These are phyloP conservation scores for Tuber magnatum DNA, from an alignment of 495 filamentous ascomycete species.

Conservation along the genomic window DNA sequence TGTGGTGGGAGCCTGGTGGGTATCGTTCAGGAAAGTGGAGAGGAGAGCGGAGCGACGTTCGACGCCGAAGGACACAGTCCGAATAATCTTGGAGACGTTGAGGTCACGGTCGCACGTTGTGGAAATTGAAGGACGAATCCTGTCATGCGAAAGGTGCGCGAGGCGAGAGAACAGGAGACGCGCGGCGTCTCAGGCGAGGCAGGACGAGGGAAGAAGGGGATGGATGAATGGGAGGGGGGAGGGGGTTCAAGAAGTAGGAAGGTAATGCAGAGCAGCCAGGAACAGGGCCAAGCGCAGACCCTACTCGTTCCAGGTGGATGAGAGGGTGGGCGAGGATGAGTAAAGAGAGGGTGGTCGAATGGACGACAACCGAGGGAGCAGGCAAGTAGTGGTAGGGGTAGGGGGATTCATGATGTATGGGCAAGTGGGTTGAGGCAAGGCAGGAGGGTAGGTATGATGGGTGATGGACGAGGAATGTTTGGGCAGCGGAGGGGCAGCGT, in stretches of 20 bases:
- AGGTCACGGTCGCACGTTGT: not conserved
- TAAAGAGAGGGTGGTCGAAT: not conserved
- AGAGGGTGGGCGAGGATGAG: not conserved
- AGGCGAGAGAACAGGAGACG: not conserved
- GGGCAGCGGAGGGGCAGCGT: too few species aligned
- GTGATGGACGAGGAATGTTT: not conserved
- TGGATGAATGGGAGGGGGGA: not conserved
- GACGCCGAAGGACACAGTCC: not conserved
- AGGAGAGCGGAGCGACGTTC: not conserved
- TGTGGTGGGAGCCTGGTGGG: not conserved
- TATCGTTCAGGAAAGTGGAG: not conserved
- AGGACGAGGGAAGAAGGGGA: not conserved
- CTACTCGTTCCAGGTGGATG: not conserved
- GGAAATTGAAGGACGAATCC: not conserved
- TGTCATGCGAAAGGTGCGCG: not conserved
- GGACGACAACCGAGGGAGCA: not conserved
- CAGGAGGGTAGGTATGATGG: not conserved
- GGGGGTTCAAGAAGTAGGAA: not conserved
- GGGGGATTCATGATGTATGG: not conserved
- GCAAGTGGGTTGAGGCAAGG: not conserved
- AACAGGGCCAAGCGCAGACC: not conserved
- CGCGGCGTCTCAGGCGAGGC: not conserved
- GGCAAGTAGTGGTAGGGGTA: not conserved
- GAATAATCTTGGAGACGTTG: not conserved
- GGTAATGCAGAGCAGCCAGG: not conserved